phyloP scores from a whole-genome alignment of 257 asterid genomes.

The Ballota nigra region DNA sequence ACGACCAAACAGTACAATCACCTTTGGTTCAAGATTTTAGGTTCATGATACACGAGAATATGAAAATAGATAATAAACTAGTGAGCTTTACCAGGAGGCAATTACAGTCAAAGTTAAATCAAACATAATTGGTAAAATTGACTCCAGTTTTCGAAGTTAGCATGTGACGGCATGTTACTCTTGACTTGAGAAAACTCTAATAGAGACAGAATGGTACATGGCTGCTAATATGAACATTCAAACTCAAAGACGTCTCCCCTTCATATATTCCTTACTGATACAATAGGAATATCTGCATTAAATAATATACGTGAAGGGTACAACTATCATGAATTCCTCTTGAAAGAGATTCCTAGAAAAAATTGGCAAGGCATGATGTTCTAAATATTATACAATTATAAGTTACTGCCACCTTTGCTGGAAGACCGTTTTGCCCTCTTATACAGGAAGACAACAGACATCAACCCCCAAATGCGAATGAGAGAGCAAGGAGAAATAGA shows the following conservation, averaged over 20 bases:
- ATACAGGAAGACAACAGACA: conserved; percentile 5
- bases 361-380: neutral
- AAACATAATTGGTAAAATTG: conserved; percentile 17
- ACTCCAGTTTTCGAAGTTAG: conserved; percentile 4
- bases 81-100: neutral
- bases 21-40: neutral
- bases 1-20: neutral
- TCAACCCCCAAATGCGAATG: conserved; percentile 11
- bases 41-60: neutral
- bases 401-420: neutral
- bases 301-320: conserved; percentile 6
- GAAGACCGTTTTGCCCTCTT: neutral
- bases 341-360: conserved; percentile 15
- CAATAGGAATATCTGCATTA: conserved; percentile 13
- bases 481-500: conserved; percentile 2
- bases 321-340: conserved; percentile 1
- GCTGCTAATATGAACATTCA: conserved; percentile 22
- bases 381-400: conserved; percentile 16
- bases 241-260: conserved; percentile 3
- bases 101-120: neutral
- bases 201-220: conserved; percentile 19
- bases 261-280: neutral
- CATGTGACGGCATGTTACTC: conserved; percentile 34
- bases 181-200: conserved; percentile 14
- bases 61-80: neutral